Conservation (phyloP, 345 rosid species). For the thale cress (Arabidopsis thaliana) region DNA sequence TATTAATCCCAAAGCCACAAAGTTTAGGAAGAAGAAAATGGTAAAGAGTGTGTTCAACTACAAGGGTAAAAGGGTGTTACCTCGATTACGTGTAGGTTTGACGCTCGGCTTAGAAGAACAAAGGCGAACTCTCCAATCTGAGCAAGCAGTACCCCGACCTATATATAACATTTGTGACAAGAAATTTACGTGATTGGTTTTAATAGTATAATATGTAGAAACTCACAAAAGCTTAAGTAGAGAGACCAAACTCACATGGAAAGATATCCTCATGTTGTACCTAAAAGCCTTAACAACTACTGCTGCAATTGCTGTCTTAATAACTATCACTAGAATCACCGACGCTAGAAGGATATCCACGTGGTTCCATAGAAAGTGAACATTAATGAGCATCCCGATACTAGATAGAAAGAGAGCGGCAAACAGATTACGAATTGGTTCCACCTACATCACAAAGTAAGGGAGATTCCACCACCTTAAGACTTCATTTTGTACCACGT, state of each 20-base stretch:
- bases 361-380: slow-evolving; percentile 98
- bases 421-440: slow-evolving; percentile 94
- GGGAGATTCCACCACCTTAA: neutral
- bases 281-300: slow-evolving; percentile 77
- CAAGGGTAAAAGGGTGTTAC: slow-evolving; percentile 46
- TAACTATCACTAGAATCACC: slow-evolving; percentile 86
- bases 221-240: slow-evolving; percentile 20
- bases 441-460: slow-evolving; percentile 65
- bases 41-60: neutral
- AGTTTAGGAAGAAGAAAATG: neutral
- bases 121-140: slow-evolving; percentile 99
- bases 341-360: slow-evolving; percentile 97
- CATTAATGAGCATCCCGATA: slow-evolving; percentile 98
- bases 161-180: slow-evolving; percentile 27
- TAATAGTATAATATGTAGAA: neutral
- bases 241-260: slow-evolving; percentile 67
- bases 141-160: slow-evolving; percentile 95
- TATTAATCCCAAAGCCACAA: slow-evolving; percentile 2
- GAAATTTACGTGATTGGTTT: neutral
- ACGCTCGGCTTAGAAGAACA: slow-evolving; percentile 92
- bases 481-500: slow-evolving; percentile 3
- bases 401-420: slow-evolving; percentile 98
- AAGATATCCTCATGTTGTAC: slow-evolving; percentile 80
- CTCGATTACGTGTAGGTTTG: slow-evolving; percentile 93
- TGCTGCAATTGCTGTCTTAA: slow-evolving; percentile 84